Evolutionary conservation across 148 eudicot species (phyloP), one percentile per base, ranked within the genome.

Genomic region (Chenopodium album): DNA sequence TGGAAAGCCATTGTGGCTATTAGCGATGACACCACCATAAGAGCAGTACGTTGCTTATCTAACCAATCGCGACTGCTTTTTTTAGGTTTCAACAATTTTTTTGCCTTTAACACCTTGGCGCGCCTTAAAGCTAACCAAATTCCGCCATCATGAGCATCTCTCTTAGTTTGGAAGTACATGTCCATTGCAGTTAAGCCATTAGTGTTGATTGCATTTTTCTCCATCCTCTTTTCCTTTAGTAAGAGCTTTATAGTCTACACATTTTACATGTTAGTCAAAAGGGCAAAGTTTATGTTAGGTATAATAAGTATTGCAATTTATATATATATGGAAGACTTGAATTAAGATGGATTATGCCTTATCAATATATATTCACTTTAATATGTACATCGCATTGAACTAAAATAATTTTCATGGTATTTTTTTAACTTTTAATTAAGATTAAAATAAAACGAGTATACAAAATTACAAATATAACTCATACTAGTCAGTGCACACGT

Each of bases 1-100:
- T 79, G 79, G 62, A 87, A 87, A 16, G 89, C 87, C 87, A 87
- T 87, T 8, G 84, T 78, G 44, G 87, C 88, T 23, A 84, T 82
- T 1, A 87, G 69, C 4, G 89, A 87, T 20, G 86, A 84, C 13
- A 84, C 86, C 0, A 86, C 75, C 84, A 86, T 86, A 19, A 86
- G 76, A 7, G 67, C 50, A 50, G 72, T 84, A 1, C 80, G 68
- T 47, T 84, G 82, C 28, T 34, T 69, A 23, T 81, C 84, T 19
- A 86, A 41, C 82, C 84, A 81, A 0, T 9, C 44, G 0, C 66
- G 26, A 9, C 14, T 48, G 19, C 20, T 64, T 5, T 71, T 26
- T 56, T 26, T 50, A 0, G 81, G 78, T 31, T 41, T 63, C 4
- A 32, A 54, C 9, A 46, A 23, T 19, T 41, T 20, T n/a, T 82